These are phyloP conservation scores for Stygiomarasmius scandens DNA, from an alignment of 1,284 basidiomycete species.

Conservation along the genomic window DNA sequence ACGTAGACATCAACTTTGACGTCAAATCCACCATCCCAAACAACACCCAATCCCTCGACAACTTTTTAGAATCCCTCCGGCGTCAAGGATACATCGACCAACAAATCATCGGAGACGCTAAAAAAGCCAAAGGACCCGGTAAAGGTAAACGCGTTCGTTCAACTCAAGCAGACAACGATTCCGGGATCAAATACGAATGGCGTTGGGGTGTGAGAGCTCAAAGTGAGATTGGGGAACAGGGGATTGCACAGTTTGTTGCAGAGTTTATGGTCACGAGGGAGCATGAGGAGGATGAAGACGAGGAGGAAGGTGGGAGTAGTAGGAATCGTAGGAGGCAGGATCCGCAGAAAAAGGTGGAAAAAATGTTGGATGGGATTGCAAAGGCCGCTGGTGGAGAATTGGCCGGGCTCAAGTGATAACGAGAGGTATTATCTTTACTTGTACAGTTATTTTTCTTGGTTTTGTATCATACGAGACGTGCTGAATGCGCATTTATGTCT, in stretches of 20 bases:
- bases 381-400: constrained; percentile 64
- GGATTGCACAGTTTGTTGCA: constrained; percentile 65
- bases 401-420: constrained; percentile 40
- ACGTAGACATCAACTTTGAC: constrained; percentile 42
- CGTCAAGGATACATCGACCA: constrained; percentile 73
- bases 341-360: constrained; percentile 43
- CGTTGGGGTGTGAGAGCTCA: constrained; percentile 77
- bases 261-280: constrained; percentile 71
- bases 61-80: constrained; percentile 56
- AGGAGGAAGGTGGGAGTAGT: constrained; percentile 34
- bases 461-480: no score
- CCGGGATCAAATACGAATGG: constrained; percentile 65
- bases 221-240: constrained; percentile 71
- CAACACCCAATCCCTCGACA: constrained; percentile 55
- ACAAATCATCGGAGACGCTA: constrained; percentile 46
- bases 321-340: constrained; percentile 44
- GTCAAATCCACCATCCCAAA: constrained; percentile 45
- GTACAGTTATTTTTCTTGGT: neutral
- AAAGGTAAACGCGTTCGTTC: constrained; percentile 57
- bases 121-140: constrained; percentile 32
- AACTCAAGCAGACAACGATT: constrained; percentile 52
- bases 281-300: constrained; percentile 43
- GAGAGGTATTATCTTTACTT: neutral
- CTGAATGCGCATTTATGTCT: no score
- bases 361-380: constrained; percentile 58